A percentile compares a stretch with the other conserved stretches of the same genome.
Evolutionary conservation across 2,329 filamentous ascomycete genomes (phyloP).

Genomic region (Sphaerulina vaccinii): DNA sequence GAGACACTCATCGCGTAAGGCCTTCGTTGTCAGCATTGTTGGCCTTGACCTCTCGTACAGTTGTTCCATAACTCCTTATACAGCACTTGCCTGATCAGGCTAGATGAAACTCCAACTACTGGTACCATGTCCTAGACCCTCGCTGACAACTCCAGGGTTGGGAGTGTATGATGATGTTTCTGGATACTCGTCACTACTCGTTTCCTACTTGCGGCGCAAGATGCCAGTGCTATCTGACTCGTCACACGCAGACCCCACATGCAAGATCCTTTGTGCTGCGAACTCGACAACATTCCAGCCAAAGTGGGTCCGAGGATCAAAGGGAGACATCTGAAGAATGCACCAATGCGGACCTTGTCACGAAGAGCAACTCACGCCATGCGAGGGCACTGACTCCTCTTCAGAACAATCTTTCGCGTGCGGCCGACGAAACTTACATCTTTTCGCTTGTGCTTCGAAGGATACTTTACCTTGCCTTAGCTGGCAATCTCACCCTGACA

Average conservation of each 20-base stretch:
- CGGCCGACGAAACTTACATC: no score
- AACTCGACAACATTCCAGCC: constrained; percentile 27
- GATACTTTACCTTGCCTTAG: constrained; percentile 12
- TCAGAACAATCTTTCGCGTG: constrained; percentile 12
- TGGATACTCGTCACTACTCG: neutral
- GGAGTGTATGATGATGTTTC: neutral
- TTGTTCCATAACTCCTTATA: no score
- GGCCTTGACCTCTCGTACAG: neutral
- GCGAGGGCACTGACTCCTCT: constrained; percentile 26
- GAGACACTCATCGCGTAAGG: neutral
- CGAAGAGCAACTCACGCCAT: constrained; percentile 15
- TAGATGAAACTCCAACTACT: constrained; percentile 2
- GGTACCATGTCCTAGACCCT: neutral
- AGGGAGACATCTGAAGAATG: constrained; percentile 25
- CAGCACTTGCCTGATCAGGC: constrained; percentile 1
- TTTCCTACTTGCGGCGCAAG: neutral
- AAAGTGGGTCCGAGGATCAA: constrained; percentile 19
- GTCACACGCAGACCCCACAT: neutral
- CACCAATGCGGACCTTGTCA: constrained; percentile 12
- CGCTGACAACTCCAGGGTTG: neutral
- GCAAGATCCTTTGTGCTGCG: constrained; percentile 2
- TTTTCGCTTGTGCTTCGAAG: no score
- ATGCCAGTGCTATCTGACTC: neutral
- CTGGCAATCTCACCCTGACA: constrained; percentile 17
- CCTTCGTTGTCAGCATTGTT: neutral